Evolutionary conservation across 495 filamentous ascomycete species (phyloP), one percentile per base, ranked within the genome.

Genomic region (Glonium stellatum): DNA sequence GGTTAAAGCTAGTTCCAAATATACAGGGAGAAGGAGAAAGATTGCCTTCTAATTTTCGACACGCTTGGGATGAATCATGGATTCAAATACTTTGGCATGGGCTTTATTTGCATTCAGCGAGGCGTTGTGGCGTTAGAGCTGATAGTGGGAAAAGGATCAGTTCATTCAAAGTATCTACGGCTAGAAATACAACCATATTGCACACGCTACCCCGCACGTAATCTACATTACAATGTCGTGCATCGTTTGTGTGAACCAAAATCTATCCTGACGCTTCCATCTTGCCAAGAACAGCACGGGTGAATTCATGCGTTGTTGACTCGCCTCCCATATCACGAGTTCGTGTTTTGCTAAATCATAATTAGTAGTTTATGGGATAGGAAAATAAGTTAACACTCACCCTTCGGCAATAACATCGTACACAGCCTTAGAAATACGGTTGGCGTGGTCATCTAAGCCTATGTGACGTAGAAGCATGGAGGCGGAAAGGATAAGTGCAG

Each of bases 391-490:
- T 44, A 37, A 55, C 35, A 83, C 87, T 79, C 78, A 95, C 90
- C 90, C 90, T 73, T 97, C 88, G 63, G 83, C 82, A 74, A 98
- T 97, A 44, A 97, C 93, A 72, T 89, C 88, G 71, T 98, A 98
- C 55, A 98, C 88, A 58, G 89, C 91, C 83, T 92, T 95, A 63
- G 90, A 95, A 74, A 98, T 96, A 67, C 93, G 85, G 79, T 97
- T 96, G 51, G 93, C 93, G 71, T 97, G 95, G 72, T 97, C 89
- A 72, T 98, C 92, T 12, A 98, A 84, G 57, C 93, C 93, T 63
- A 98, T 79, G 77, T 98, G 93, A 66, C 93, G 86, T 72, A 98
- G 80, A 63, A 98, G 84, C 93, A 98, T 98, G 67, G 90, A 87
- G 39, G 90, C 91, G 62, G 89, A 95, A 53, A 98, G 85, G 51